A percentile compares a stretch with the other conserved stretches of the same genome.
phyloP scores from a whole-genome alignment of 441 rosid genomes.

The Raphanus hybrid region DNA sequence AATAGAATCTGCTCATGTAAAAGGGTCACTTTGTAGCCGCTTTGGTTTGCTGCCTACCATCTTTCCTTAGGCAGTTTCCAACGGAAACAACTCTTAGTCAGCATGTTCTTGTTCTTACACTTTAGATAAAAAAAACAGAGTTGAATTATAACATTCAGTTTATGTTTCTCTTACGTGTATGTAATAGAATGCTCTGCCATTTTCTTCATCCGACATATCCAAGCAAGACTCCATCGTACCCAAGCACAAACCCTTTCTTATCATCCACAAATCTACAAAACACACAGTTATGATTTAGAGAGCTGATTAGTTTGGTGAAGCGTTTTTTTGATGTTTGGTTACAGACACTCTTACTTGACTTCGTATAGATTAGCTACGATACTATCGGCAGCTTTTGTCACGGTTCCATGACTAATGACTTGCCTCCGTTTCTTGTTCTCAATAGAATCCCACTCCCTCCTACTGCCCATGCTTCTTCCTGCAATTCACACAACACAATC shows the following conservation, averaged over 20 bases:
- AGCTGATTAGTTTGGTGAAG: background rate
- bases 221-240: constrained; percentile 91
- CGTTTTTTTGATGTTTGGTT: background rate
- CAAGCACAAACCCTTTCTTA: constrained; percentile 79
- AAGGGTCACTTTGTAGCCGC: background rate
- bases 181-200: background rate
- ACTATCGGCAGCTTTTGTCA: constrained; percentile 90
- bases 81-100: background rate
- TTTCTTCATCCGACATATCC: constrained; percentile 75
- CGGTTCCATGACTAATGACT: constrained; percentile 65
- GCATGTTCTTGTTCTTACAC: background rate
- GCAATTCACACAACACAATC: constrained; percentile 37
- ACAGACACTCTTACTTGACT: constrained; percentile 66
- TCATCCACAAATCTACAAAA: constrained; percentile 75
- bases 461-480: constrained; percentile 99
- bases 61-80: background rate
- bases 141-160: too few relatives aligned
- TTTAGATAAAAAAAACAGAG: too few relatives aligned
- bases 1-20: background rate
- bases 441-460: constrained; percentile 92
- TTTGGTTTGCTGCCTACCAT: background rate
- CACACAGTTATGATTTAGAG: background rate
- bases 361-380: constrained; percentile 94
- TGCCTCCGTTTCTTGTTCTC: constrained; percentile 92
- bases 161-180: too few relatives aligned